A percentile compares a stretch with the other conserved stretches of the same genome.
phyloP scores from a whole-genome alignment of 2,329 filamentous ascomycete species.

The Claviceps purpurea region DNA sequence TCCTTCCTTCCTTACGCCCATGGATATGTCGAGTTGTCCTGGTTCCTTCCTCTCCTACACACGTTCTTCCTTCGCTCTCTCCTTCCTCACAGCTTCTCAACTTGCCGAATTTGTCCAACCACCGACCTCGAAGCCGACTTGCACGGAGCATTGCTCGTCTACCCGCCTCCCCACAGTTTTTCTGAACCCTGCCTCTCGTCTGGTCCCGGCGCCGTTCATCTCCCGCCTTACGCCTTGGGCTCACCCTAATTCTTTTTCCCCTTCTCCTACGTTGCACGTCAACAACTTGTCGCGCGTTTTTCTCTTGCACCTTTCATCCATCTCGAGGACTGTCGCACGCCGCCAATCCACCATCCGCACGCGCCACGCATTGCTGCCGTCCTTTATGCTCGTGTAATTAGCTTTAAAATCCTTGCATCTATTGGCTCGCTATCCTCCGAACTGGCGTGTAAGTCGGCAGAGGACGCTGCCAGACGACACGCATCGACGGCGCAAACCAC shows the following conservation, averaged over 20 bases:
- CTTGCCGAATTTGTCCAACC: too few species aligned
- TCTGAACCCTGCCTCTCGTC: conserved; percentile 7
- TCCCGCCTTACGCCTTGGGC: conserved; percentile 7
- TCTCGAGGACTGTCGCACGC: conserved; percentile 3
- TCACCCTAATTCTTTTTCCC: conserved; percentile 15
- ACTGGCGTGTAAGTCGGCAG: conserved; percentile 21
- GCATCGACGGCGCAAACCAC: conserved; percentile 2
- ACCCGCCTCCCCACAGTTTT: conserved; percentile 9
- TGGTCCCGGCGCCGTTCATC: conserved; percentile 8
- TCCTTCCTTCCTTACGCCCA: not conserved
- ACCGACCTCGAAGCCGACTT: not conserved
- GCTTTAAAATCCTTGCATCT: not conserved
- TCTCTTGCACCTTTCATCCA: conserved; percentile 4
- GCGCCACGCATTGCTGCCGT: conserved; percentile 5
- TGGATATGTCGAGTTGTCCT: not conserved
- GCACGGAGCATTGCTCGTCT: conserved; percentile 1
- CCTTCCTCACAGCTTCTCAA: too few species aligned
- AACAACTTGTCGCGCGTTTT: conserved; percentile 10
- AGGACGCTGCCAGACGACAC: conserved; percentile 4
- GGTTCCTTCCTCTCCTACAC: not conserved
- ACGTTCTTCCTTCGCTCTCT: too few species aligned
- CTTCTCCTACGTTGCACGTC: conserved; percentile 13
- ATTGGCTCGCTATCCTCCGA: conserved; percentile 7
- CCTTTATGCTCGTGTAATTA: conserved; percentile 1
- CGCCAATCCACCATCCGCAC: conserved; percentile 6